Conservation (phyloP, 2,329 filamentous ascomycete genomes). For the Coniochaeta pulveracea region DNA sequence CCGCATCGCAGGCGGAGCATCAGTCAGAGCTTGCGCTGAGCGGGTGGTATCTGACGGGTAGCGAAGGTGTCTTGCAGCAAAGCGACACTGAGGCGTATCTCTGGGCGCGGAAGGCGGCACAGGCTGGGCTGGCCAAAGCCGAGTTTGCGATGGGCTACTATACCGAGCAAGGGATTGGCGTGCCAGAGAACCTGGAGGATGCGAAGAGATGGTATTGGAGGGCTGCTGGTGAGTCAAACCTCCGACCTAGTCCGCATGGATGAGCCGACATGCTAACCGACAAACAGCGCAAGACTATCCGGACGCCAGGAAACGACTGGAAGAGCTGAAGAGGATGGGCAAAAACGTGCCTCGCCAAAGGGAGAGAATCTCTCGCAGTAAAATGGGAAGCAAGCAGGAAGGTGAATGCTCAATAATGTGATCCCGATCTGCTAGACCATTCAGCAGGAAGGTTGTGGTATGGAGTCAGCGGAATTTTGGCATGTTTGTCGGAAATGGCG, state of each 20-base stretch:
- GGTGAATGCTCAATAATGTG: slow-evolving; percentile 84
- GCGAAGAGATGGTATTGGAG: slow-evolving; percentile 98
- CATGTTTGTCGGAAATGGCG: too few species aligned
- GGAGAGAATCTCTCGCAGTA: slow-evolving; percentile 71
- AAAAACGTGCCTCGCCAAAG: slow-evolving; percentile 61
- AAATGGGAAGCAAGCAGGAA: slow-evolving; percentile 73
- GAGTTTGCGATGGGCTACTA: slow-evolving; percentile 99
- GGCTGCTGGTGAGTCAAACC: slow-evolving; percentile 85
- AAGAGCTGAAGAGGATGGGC: slow-evolving; percentile 78
- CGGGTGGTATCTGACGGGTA: slow-evolving; percentile 93
- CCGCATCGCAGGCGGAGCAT: slow-evolving; percentile 87
- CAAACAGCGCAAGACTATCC: slow-evolving; percentile 77
- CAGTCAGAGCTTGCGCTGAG: slow-evolving; percentile 77
- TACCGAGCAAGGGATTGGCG: slow-evolving; percentile 88
- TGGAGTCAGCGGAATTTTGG: too few species aligned
- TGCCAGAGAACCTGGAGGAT: slow-evolving; percentile 77
- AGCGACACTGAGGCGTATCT: slow-evolving; percentile 94
- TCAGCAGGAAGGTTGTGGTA: too few species aligned
- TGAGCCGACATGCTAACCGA: slow-evolving; percentile 15
- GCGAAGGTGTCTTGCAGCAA: slow-evolving; percentile 76
- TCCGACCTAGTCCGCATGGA: slow-evolving; percentile 15
- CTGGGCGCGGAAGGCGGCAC: slow-evolving; percentile 90
- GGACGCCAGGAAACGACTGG: slow-evolving; percentile 83
- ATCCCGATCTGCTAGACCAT: too few species aligned
- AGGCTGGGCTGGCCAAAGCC: slow-evolving; percentile 79